phyloP scores from a whole-genome alignment of 1,139 yeast genomes.

The Meyerozyma smithsonii region DNA sequence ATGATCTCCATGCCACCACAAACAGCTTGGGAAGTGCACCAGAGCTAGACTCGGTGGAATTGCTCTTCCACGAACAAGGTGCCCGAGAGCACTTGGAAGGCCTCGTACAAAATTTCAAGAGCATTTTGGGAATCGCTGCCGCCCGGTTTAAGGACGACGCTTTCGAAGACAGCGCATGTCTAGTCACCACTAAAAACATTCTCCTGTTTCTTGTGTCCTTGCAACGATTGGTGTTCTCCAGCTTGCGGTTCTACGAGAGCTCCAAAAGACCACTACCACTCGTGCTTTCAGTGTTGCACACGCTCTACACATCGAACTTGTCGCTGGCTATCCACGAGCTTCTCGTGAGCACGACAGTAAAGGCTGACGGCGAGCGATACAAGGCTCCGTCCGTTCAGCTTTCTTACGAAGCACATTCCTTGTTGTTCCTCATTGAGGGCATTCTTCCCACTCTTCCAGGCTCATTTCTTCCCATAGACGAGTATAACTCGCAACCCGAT shows the following conservation, averaged over 20 bases:
- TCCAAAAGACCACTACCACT: background rate
- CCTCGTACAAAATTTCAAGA: background rate
- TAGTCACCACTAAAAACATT: background rate
- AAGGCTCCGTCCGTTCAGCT: conserved; percentile 15
- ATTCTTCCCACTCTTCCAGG: conserved; percentile 22
- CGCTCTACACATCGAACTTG: conserved; percentile 22
- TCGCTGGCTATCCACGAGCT: conserved; percentile 19
- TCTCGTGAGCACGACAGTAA: conserved; percentile 18
- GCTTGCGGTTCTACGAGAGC: background rate
- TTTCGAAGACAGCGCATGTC: background rate
- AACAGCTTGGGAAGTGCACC: conserved; percentile 2
- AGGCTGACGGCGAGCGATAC: conserved; percentile 3
- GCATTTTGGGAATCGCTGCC: background rate
- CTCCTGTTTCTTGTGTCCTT: background rate
- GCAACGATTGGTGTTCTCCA: background rate
- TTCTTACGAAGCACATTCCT: conserved; percentile 26
- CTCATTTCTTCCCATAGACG: conserved; percentile 16
- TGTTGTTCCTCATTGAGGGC: conserved; percentile 22
- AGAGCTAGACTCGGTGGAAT: background rate
- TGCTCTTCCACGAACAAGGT: background rate
- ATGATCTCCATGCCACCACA: background rate
- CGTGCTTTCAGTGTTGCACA: conserved; percentile 12
- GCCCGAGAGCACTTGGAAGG: background rate
- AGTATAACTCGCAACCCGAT: conserved; percentile 21
- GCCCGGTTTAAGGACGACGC: background rate